Base-by-base conservation (phyloP, 129 eudicot species). In the Saussurea involucrata region DNA sequence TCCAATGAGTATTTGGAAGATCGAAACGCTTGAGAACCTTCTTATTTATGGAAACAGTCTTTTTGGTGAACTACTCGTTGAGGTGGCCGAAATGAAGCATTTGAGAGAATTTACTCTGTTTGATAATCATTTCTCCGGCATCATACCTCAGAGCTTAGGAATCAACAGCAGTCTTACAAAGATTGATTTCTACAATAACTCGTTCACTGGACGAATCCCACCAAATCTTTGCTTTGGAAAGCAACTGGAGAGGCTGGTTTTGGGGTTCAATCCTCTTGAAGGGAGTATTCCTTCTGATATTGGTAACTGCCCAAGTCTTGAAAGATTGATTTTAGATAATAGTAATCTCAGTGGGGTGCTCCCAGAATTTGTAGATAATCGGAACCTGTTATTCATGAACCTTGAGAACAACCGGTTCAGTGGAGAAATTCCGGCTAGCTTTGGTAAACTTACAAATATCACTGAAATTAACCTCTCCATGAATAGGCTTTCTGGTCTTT, bases 141-240 rank as follows among this genome's bases (percentile, higher is more conserved):
- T 83, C 55, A 81, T 94, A 80, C 98, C 98, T 76, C 92, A 81
- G 20, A 80, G 68, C 17, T 68, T 94, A 75, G 98, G 98, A 28
- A 74, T 91, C 36, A 91, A 94, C 73, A 73, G 86, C 64, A 89
- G 85, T 72, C 79, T 94, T 73, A 77, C 75, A 46, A 20, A 24
- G 29, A 63, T 94, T 31, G 98, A 94, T 36, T 79, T 94, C 87
- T 82, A 86, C 4, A 71, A 83, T 34, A 94, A 94, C 82, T 74
- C 75, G 29, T 94, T 94, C 83, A 76, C 82, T 0, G 98, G 98
- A 8, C 83, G 80, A 29, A 86, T 94, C 73, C 98, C 98, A 5
- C 95, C 96, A 29, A 75, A 87, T 76, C 88, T 94, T 61, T 94
- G 98, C 83, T 87, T 70, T 17, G 40, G 85, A 21, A 87, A 89